Evolutionary conservation across 768 basidiomycete genomes (phyloP).

Genomic region (Tylopilus vinaceipallidus): DNA sequence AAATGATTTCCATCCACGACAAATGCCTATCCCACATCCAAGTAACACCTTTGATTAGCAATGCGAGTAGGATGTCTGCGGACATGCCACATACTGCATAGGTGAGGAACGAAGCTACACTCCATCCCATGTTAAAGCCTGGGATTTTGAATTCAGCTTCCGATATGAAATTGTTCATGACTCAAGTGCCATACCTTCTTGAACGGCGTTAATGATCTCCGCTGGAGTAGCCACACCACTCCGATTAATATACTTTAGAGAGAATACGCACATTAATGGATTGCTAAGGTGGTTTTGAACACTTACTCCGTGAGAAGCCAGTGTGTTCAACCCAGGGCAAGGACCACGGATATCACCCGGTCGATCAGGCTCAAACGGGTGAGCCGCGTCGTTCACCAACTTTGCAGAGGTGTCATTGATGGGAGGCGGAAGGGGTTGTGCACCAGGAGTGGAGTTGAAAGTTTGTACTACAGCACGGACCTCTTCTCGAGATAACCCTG

Average conservation of each 20-base stretch:
- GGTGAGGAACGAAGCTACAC: conserved; percentile 17
- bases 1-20: conserved; percentile 25
- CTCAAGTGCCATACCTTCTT: too few species aligned
- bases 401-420: conserved; percentile 24
- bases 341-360: conserved; percentile 24
- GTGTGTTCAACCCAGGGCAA: conserved; percentile 24
- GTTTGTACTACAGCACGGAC: conserved; percentile 10
- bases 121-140: conserved; percentile 26
- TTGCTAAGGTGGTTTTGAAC: too few species aligned
- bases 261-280: too few species aligned
- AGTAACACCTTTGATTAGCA: not conserved
- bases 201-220: conserved; percentile 21
- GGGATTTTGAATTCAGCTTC: not conserved
- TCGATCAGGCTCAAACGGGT: conserved; percentile 5
- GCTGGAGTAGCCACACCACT: conserved; percentile 17
- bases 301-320: conserved; percentile 26
- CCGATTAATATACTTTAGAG: conserved; percentile 12
- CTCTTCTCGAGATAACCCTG: conserved; percentile 12
- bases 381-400: conserved; percentile 14
- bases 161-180: not conserved
- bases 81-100: conserved; percentile 18
- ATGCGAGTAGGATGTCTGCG: not conserved
- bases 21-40: conserved; percentile 13
- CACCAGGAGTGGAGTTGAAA: conserved; percentile 20
- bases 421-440: conserved; percentile 21